Base-by-base conservation (phyloP, 192 early-diverging fungal species). In the Gryganskiella cystojenkinii region DNA sequence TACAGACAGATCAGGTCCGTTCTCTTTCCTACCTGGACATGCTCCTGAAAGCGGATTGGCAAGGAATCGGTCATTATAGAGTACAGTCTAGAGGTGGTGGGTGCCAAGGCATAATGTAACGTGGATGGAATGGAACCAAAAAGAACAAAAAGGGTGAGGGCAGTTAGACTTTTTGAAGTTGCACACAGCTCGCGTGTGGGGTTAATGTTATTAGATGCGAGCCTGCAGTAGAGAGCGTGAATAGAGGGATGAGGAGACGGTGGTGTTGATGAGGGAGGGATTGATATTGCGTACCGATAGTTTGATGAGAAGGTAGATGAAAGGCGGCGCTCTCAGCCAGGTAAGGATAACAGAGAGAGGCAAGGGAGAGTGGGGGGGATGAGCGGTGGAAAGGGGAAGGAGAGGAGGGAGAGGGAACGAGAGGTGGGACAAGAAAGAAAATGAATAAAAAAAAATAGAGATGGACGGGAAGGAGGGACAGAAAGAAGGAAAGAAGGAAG, bases 21-120 rank as follows among this genome's bases (percentile, higher is more conserved):
- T 25, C 15, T 19, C n/a, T 27, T 61, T 1, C 27, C 5, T 90
- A 98, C 96, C 92, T 96, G 95, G 71, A 95, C 91, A 89, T 93
- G 95, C 86, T 98, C 96, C 84, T 98, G 95, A 67, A 98, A 96
- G 79, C 90, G 90, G 80, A 98, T 98, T 57, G 96, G 96, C 63
- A 98, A 84, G 57, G 83, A 73, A 72, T 94, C 94, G 55, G 86
- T 85, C 94, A 94, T 93, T 67, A 67, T 57, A 59, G 5, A 43
- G 57, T 24, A 19, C 42, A 31, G 4, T 20, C 20, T 59, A 59
- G n/a, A n/a, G n/a, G n/a, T n/a, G n/a, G n/a, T n/a, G n/a, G n/a
- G 27, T 33, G 17, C 13, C 56, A 15, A 24, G 3, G 20, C 1
- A 57, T 3, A 22, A 40, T 40, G 56, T 44, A 45, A 28, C n/a